Evolutionary conservation across 805 yeast genomes (phyloP).

Genomic region (Wickerhamiella australiensis): DNA sequence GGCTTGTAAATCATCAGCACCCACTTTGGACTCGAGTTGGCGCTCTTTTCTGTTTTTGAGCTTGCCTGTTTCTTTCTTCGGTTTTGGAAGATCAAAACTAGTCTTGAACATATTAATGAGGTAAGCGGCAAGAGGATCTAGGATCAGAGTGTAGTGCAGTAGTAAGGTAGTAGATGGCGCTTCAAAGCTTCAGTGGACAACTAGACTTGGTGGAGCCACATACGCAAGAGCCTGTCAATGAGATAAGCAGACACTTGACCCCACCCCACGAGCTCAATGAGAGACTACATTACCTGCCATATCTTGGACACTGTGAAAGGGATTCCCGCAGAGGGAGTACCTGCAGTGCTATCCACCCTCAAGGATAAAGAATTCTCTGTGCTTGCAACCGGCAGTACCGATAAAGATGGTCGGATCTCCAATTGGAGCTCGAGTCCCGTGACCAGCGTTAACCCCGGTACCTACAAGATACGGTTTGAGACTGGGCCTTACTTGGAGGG

Average conservation of each 20-base stretch:
- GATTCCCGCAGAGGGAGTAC: slow-evolving; percentile 66
- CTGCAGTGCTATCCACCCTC: slow-evolving; percentile 37
- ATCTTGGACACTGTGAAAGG: slow-evolving; percentile 76
- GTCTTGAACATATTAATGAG: slow-evolving; percentile 17
- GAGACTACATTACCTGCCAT: slow-evolving; percentile 74
- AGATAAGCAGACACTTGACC: no score
- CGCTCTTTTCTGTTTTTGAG: slow-evolving; percentile 9
- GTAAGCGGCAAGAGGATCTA: no score
- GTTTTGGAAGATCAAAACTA: slow-evolving; percentile 17
- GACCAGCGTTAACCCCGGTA: slow-evolving; percentile 40
- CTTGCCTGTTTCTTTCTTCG: slow-evolving; percentile 12
- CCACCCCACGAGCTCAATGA: no score
- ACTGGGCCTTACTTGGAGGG: slow-evolving; percentile 52
- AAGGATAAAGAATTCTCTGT: slow-evolving; percentile 25
- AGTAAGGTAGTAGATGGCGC: no score
- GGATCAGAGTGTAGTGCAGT: no score
- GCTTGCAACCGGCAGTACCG: slow-evolving; percentile 60
- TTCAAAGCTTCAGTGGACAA: no score
- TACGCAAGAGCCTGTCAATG: no score
- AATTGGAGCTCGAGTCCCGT: slow-evolving; percentile 39
- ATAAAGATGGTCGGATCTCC: slow-evolving; percentile 68
- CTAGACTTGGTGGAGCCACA: no score
- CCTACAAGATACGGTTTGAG: slow-evolving; percentile 64
- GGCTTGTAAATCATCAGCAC: slow-evolving; percentile 15
- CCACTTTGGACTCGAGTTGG: slow-evolving; percentile 7